Evolutionary conservation across 2,329 filamentous ascomycete species (phyloP).

Genomic region (Fusarium sp.): DNA sequence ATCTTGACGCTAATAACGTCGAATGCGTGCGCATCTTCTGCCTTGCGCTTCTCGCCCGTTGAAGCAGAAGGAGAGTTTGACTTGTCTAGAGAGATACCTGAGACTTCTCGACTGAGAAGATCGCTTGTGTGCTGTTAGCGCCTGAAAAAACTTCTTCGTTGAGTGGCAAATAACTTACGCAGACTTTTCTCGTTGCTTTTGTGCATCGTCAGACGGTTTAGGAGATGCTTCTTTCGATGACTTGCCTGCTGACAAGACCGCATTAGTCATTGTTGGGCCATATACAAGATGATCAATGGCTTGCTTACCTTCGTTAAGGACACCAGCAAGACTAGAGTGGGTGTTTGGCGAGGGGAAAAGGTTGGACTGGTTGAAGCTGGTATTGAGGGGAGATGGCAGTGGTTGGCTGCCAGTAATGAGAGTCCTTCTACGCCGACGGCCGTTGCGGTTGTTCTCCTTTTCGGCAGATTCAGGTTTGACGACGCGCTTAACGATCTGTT

Average conservation of each 20-base stretch:
- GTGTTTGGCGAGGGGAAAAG: slow-evolving; percentile 71
- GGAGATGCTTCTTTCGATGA: slow-evolving; percentile 56
- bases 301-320: slow-evolving; percentile 79
- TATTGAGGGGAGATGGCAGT: slow-evolving; percentile 91
- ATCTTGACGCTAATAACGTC: slow-evolving; percentile 98
- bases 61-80: slow-evolving; percentile 60
- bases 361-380: slow-evolving; percentile 84
- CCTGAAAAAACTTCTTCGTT: neutral
- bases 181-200: slow-evolving; percentile 90
- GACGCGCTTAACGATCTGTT: slow-evolving; percentile 96
- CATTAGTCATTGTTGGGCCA: slow-evolving; percentile 14
- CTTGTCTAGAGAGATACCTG: slow-evolving; percentile 92
- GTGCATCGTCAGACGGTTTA: slow-evolving; percentile 68
- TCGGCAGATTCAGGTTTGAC: slow-evolving; percentile 81
- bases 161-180: slow-evolving; percentile 69
- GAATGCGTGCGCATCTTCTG: slow-evolving; percentile 64
- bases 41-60: slow-evolving; percentile 69
- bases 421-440: slow-evolving; percentile 86
- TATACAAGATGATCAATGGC: too few relatives aligned
- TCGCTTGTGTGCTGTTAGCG: slow-evolving; percentile 65
- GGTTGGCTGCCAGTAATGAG: slow-evolving; percentile 98
- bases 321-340: slow-evolving; percentile 82
- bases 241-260: slow-evolving; percentile 40
- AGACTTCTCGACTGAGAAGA: slow-evolving; percentile 90
- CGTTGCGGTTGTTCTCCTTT: slow-evolving; percentile 92